Conservation (phyloP, 2,329 filamentous ascomycete genomes). For the Nothophaeocryptopus gaeumannii region DNA sequence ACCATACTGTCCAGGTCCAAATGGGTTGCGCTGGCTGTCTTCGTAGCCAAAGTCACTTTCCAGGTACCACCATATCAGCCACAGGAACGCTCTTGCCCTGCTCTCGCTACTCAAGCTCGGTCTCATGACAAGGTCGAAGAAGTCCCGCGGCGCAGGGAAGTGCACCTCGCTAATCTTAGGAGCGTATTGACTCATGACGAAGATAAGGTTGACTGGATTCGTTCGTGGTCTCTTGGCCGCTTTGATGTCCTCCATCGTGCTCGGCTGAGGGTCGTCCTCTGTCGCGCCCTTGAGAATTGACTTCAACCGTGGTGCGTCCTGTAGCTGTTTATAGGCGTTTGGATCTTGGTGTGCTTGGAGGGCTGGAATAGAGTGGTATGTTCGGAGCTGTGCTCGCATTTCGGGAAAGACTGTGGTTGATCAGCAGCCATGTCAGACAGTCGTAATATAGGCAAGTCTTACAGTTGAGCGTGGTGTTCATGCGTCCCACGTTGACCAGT, state of each 20-base stretch:
- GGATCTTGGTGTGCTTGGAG: constrained; percentile 92
- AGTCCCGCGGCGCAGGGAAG: constrained; percentile 80
- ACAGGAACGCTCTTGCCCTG: constrained; percentile 83
- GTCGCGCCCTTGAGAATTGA: constrained; percentile 96
- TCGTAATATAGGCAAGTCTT: constrained; percentile 35
- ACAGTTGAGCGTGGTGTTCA: constrained; percentile 99
- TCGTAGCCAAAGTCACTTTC: constrained; percentile 92
- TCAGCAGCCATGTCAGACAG: constrained; percentile 21
- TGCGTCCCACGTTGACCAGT: constrained; percentile 92
- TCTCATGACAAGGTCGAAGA: constrained; percentile 96
- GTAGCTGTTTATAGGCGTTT: constrained; percentile 94
- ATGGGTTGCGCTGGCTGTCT: constrained; percentile 85
- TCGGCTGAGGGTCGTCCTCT: constrained; percentile 83
- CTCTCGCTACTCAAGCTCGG: constrained; percentile 76
- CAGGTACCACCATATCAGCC: constrained; percentile 99
- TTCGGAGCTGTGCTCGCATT: constrained; percentile 95
- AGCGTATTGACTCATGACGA: constrained; percentile 85
- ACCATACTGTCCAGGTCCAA: constrained; percentile 61
- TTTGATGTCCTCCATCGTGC: constrained; percentile 79
- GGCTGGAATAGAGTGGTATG: constrained; percentile 96
- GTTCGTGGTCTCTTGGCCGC: constrained; percentile 67
- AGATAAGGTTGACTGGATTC: constrained; percentile 96
- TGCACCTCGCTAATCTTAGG: constrained; percentile 90
- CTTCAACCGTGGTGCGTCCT: constrained; percentile 92
- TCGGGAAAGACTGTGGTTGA: constrained; percentile 80